Evolutionary conservation across 2,329 filamentous ascomycete species (phyloP), one percentile per base, ranked within the genome.

Genomic region (Samsoniella hepiali): DNA sequence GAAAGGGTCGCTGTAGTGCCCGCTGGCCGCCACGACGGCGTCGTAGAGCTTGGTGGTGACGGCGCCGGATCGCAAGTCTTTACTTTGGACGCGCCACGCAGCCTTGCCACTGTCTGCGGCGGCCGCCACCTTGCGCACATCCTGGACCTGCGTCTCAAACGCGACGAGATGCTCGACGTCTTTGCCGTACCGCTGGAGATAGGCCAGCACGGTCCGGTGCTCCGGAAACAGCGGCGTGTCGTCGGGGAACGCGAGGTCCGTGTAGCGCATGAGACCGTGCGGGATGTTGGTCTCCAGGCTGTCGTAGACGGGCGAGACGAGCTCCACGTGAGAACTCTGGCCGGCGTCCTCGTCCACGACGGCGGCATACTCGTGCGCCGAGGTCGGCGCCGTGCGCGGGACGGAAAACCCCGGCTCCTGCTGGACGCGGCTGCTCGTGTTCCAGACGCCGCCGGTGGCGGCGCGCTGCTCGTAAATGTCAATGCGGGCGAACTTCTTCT

Each of bases 261-360:
- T 85, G 70, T 85, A 93, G 11, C 81, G 79, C 90, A 94, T 93
- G 38, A 93, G 73, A 0, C 79, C 79, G 63, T 88, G 83, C 0
- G 90, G 89, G 42, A 93, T 90, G 72, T 94, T 94, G 1, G 90
- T 91, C 71, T 93, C 89, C 2, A 93, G 77, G 13, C 79, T 76
- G 58, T 89, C 84, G 71, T 93, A 93, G 53, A 92, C 79, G 0
- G 90, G 88, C 3, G 88, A 89, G n/a, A 88, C 77, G 67, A 91
- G 91, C 2, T 82, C 31, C 9, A 62, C 59, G n/a, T 31, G 50
- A 5, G 50, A 8, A 22, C 22, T 22, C 13, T 17, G 9, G n/a
- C 42, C 61, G 22, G 64, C 62, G 1, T 69, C 66, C 17, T 70
- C 69, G n/a, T 72, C 64, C 62, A 66, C n/a, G 22, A 58, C 65